These are phyloP conservation scores for Malassezia furfur DNA, from an alignment of 1,284 basidiomycete genomes.

Conservation along the genomic window DNA sequence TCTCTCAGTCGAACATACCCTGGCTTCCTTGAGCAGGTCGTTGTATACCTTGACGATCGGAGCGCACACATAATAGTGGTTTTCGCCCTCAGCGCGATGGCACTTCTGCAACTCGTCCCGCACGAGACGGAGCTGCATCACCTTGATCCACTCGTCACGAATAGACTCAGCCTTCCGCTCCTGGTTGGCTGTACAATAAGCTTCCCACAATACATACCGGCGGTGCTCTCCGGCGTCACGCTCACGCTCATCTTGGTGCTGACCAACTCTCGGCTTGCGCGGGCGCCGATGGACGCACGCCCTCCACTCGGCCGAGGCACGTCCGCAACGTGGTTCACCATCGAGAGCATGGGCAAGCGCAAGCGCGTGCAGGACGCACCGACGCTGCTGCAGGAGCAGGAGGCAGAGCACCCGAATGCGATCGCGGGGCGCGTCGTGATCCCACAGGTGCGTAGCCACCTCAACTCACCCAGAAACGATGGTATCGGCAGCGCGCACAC, in stretches of 20 bases:
- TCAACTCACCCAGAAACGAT: conserved; percentile 65
- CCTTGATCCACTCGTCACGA: conserved; percentile 84
- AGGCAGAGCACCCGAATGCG: conserved; percentile 31
- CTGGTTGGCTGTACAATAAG: conserved; percentile 48
- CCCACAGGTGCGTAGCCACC: conserved; percentile 10
- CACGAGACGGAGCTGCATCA: conserved; percentile 86
- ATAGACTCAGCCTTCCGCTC: conserved; percentile 65
- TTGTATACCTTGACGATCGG: conserved; percentile 76
- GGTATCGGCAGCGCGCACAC: conserved; percentile 92
- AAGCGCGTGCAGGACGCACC: conserved; percentile 18
- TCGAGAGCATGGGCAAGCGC: conserved; percentile 14
- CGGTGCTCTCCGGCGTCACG: conserved; percentile 10
- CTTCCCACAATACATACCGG: background rate
- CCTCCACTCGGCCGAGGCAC: conserved; percentile 5
- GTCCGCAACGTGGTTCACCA: background rate
- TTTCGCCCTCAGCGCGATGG: conserved; percentile 76
- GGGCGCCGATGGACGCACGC: background rate
- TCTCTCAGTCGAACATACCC: conserved; percentile 55
- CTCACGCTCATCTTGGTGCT: conserved; percentile 16
- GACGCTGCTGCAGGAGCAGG: conserved; percentile 20
- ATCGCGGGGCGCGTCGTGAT: conserved; percentile 28
- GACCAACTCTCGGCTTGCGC: background rate
- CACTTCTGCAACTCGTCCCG: conserved; percentile 84
- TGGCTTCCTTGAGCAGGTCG: conserved; percentile 70
- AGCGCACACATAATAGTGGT: conserved; percentile 60